Evolutionary conservation across 2,329 filamentous ascomycete species (phyloP), one percentile per base, ranked within the genome.

Genomic region (Thielaviopsis populi): DNA sequence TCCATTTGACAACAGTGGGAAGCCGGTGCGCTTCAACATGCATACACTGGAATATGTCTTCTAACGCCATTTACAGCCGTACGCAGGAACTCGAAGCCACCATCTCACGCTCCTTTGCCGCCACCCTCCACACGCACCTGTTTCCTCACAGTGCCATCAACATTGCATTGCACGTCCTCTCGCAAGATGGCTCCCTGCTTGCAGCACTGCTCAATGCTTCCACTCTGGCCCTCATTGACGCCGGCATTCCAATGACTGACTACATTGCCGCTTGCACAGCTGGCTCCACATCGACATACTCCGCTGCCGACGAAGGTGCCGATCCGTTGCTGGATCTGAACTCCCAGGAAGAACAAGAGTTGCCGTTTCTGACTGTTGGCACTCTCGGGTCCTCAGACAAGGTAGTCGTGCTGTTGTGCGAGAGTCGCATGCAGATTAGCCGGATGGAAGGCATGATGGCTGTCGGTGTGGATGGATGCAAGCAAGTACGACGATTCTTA

Each of bases 221-320:
- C 0, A 96, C 92, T 0, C 83, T 99, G 13, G 94, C 94, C 0
- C 83, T 97, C 24, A 86, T 97, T 67, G 94, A 99, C 72, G 94
- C 94, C 0, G 94, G 94, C 62, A 87, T 99, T 22, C 94, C 94
- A 27, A 96, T 97, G 91, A 84, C 85, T 2, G 90, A 95, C 72
- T 95, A 96, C 72, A 82, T 97, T 2, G 85, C 86, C 24, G 90
- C 91, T 5, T 95, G 89, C 75, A 96, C 91, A 0, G 88, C 90
- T 0, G 94, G 91, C 3, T 88, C 86, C 15, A 89, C 87, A 0
- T 85, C 85, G 0, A 81, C 83, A 0, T 82, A 87, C 68, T 78
- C 82, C 0, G 78, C 79, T 1, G 83, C 82, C 64, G 85, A 88
- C 70, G 87, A 88, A 66, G 73, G 72, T 2, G 87, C 87, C 11